Base-by-base conservation (phyloP, 768 basidiomycete species). In the Calocybe gangraenosa region DNA sequence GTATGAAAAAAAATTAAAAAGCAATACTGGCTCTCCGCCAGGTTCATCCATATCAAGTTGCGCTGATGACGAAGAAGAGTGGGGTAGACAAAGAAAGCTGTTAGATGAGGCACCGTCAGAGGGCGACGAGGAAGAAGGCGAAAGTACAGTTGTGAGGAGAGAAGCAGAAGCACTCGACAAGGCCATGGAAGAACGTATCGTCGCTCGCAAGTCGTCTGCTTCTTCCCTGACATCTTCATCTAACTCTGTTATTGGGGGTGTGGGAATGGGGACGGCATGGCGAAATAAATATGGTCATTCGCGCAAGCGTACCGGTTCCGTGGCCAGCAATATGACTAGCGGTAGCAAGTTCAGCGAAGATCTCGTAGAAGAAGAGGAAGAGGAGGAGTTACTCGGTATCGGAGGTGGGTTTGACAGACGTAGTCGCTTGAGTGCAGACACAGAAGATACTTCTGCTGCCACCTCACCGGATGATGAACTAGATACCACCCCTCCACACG, bases 161-260 rank as follows among this genome's bases (percentile, higher is more conserved):
- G 89, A 92, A 67, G 89, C 90, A n/a, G 77, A 70, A 39, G 85
- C 81, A 13, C 76, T 92, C 30, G 89, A 92, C 66, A 86, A 82
- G 59, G 89, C 87, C 32, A 92, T 92, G 89, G 87, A 91, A 57
- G 80, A 87, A 49, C 84, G 89, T 47, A 70, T 85, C 40, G 67
- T 89, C 39, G 82, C 86, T 35, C 83, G 88, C 57, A 87, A 82
- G 57, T 70, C 77, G 0, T 88, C 88, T 14, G 64, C 62, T 9
- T 87, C 86, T 17, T 87, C 85, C 35, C 53, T 82, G 22, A 69
- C 69, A 8, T 85, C 69, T 10, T 85, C 79, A 3, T 60, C 63
- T 25, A 66, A 64, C 45, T 75, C 79, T 2, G 25, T 11, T 11
- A 11, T 28, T 6, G 25, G 25, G 5, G 81, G 80, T 18, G 58